These are phyloP conservation scores for Nemania sp. DNA, from an alignment of 2,329 filamentous ascomycete genomes.

Conservation along the genomic window DNA sequence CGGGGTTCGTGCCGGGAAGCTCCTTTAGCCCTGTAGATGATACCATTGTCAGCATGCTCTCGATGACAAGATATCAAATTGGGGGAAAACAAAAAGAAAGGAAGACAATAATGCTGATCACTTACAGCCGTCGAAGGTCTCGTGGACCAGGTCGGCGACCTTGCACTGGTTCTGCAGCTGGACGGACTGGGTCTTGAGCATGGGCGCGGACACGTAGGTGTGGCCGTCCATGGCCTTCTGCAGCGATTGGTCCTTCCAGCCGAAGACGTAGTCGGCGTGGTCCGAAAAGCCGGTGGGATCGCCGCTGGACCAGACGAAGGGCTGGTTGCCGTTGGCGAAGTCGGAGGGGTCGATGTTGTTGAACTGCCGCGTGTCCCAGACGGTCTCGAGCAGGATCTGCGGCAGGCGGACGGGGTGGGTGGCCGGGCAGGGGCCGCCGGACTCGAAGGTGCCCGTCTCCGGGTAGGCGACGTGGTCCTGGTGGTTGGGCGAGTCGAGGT, in stretches of 20 bases:
- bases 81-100: too few relatives aligned
- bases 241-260: slow-evolving; percentile 49
- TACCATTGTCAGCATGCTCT: slow-evolving; percentile 11
- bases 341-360: slow-evolving; percentile 33
- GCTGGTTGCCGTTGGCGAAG: slow-evolving; percentile 34
- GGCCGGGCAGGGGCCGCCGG: slow-evolving; percentile 50
- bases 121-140: slow-evolving; percentile 39
- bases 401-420: slow-evolving; percentile 48
- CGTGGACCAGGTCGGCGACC: slow-evolving; percentile 35
- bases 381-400: slow-evolving; percentile 49
- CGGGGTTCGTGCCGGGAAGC: slow-evolving; percentile 30
- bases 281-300: slow-evolving; percentile 44
- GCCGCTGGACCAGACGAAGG: slow-evolving; percentile 48
- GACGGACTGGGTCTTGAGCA: slow-evolving; percentile 35
- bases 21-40: slow-evolving; percentile 28
- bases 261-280: slow-evolving; percentile 51
- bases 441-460: slow-evolving; percentile 46
- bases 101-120: too few relatives aligned
- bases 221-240: slow-evolving; percentile 47
- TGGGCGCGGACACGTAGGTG: slow-evolving; percentile 39
- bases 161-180: slow-evolving; percentile 37
- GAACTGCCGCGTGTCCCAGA: slow-evolving; percentile 37
- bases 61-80: not conserved
- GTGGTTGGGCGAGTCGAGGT: slow-evolving; percentile 41
- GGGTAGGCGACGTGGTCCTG: slow-evolving; percentile 51